A percentile compares a stretch with the other conserved stretches of the same genome.
These are phyloP conservation scores for Rosa hybrid DNA, from an alignment of 331 rosid genomes.

Conservation along the genomic window DNA sequence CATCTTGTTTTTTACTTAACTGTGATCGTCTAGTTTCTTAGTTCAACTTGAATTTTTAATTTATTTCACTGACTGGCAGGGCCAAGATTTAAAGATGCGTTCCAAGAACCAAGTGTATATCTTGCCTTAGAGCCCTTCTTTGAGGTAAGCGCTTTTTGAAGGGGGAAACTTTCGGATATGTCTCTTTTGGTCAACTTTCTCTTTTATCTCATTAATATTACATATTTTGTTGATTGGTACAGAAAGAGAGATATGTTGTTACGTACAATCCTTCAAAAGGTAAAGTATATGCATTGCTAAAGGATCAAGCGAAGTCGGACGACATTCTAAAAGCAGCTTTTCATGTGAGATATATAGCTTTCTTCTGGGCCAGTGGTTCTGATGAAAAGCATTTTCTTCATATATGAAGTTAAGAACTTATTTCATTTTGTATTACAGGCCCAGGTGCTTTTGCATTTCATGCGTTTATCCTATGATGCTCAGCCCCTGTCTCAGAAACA, in stretches of 20 bases:
- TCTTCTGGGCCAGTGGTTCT: constrained; percentile 18
- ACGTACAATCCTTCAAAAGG: constrained; percentile 80
- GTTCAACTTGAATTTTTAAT: constrained; percentile 1
- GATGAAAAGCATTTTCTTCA: not conserved
- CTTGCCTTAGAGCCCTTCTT: constrained; percentile 79
- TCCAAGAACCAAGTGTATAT: constrained; percentile 85
- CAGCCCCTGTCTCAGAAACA: constrained; percentile 41
- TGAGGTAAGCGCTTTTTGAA: constrained; percentile 47
- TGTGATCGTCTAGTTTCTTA: constrained; percentile 26
- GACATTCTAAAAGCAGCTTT: constrained; percentile 96
- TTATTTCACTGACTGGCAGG: constrained; percentile 50
- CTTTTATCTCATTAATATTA: constrained; percentile 13
- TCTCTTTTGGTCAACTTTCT: not conserved
- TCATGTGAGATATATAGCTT: constrained; percentile 67
- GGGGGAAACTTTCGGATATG: constrained; percentile 4
- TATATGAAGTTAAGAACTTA: constrained; percentile 11
- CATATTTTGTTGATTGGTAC: constrained; percentile 35
- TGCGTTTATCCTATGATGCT: constrained; percentile 50
- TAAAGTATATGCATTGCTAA: constrained; percentile 88
- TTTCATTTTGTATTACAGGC: constrained; percentile 62
- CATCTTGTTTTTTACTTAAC: constrained; percentile 24
- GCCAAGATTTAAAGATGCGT: constrained; percentile 91
- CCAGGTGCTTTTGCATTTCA: constrained; percentile 77
- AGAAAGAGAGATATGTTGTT: constrained; percentile 88
- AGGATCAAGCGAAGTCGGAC: constrained; percentile 93